A percentile compares a stretch with the other conserved stretches of the same genome.
Evolutionary conservation across 1,284 basidiomycete species (phyloP).

Genomic region (Pseudozyma sp.): DNA sequence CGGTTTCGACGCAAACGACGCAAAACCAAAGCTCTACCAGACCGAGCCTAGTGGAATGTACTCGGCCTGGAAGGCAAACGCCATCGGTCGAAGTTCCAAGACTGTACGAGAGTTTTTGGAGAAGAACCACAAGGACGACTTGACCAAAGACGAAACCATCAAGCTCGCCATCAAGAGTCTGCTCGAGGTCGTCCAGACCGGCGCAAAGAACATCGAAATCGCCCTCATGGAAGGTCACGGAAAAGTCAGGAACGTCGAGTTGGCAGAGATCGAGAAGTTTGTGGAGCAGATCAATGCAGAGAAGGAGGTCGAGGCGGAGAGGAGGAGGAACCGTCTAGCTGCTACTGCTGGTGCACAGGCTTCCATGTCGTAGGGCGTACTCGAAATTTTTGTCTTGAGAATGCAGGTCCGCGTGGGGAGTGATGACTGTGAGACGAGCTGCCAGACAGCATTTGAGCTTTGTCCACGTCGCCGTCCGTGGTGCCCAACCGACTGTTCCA

Average conservation of each 20-base stretch:
- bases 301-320: conserved; percentile 67
- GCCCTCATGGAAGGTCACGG: conserved; percentile 65
- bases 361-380: conserved; percentile 43
- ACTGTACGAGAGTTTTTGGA: conserved; percentile 98
- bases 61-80: conserved; percentile 99
- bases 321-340: conserved; percentile 64
- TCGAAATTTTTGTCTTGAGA: not conserved
- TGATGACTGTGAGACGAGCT: not conserved
- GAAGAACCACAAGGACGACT: conserved; percentile 95
- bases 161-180: conserved; percentile 96
- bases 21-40: conserved; percentile 88
- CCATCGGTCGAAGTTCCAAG: conserved; percentile 96
- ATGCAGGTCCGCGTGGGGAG: no score
- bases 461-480: no score
- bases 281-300: conserved; percentile 65
- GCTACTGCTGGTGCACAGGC: conserved; percentile 66
- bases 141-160: conserved; percentile 87
- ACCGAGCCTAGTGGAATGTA: conserved; percentile 97
- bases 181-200: conserved; percentile 97
- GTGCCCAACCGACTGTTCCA: no score
- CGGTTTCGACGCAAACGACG: conserved; percentile 95
- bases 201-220: conserved; percentile 81
- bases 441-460: no score
- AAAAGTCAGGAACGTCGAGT: conserved; percentile 59
- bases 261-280: conserved; percentile 64